Percentiles rank a stretch among this genome's conserved stretches.
phyloP scores from a whole-genome alignment of 495 filamentous ascomycete genomes.

The Hyaloscypha hepaticicola region DNA sequence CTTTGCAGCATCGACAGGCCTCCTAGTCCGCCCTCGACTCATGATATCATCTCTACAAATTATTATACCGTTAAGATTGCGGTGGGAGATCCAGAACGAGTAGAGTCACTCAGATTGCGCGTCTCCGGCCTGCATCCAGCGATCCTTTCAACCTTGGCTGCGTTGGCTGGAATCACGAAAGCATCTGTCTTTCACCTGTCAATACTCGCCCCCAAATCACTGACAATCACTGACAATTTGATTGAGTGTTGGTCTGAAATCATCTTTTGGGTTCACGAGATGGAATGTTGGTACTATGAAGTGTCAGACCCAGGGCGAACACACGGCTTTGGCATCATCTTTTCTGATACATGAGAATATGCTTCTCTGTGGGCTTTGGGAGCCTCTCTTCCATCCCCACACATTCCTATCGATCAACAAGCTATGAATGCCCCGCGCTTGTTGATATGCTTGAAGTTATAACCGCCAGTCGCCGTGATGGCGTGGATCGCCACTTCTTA shows the following conservation, averaged over 20 bases:
- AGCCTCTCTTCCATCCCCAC: not conserved
- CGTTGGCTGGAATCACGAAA: not conserved
- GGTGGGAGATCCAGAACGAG: not conserved
- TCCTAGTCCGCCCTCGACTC: not conserved
- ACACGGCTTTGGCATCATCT: not conserved
- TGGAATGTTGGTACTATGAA: not conserved
- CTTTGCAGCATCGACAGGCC: not conserved
- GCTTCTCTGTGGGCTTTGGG: not conserved
- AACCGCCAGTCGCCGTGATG: not conserved
- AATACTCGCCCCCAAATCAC: not conserved
- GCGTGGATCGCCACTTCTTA: not conserved
- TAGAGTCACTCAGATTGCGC: not conserved
- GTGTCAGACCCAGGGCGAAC: not conserved
- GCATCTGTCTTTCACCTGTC: not conserved
- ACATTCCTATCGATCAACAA: slow-evolving; percentile 2
- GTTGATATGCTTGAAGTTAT: slow-evolving; percentile 21
- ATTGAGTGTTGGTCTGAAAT: not conserved
- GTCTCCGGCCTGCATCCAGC: not conserved
- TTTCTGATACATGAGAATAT: not conserved
- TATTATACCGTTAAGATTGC: not conserved
- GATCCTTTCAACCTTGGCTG: not conserved
- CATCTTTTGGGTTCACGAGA: not conserved
- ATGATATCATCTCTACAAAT: not conserved
- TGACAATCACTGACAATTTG: not conserved
- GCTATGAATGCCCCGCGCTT: slow-evolving; percentile 21